These are phyloP conservation scores for Pezicula radicicola DNA, from an alignment of 2,329 filamentous ascomycete species.

Conservation along the genomic window DNA sequence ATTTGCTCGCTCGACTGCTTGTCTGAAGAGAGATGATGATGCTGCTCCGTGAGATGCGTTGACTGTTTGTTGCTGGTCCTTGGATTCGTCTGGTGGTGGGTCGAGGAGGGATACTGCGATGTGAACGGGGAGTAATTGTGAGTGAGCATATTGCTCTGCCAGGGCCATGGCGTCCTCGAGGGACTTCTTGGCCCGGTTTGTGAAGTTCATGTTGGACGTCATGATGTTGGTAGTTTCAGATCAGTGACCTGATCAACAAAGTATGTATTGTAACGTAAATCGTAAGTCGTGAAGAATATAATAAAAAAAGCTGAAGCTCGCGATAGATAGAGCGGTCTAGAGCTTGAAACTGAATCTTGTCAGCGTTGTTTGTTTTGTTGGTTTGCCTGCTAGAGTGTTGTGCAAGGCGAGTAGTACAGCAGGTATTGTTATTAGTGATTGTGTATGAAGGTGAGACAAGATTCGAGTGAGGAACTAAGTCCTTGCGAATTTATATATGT, in stretches of 20 bases:
- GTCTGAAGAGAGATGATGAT: conserved; percentile 78
- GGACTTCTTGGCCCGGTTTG: conserved; percentile 86
- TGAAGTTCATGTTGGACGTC: conserved; percentile 78
- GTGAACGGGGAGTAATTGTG: conserved; percentile 87
- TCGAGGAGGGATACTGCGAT: conserved; percentile 81
- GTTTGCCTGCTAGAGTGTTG: no score
- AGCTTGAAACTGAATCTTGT: no score
- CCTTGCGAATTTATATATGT: no score
- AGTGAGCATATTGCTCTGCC: conserved; percentile 86
- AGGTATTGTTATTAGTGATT: no score
- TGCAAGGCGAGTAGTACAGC: no score
- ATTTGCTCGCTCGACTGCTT: conserved; percentile 90
- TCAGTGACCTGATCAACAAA: conserved; percentile 17
- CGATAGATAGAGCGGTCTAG: neutral
- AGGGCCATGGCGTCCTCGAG: conserved; percentile 84
- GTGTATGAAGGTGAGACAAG: no score
- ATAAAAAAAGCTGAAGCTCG: neutral
- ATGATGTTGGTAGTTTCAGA: conserved; percentile 43
- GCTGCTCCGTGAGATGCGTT: conserved; percentile 63
- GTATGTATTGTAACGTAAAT: conserved; percentile 1
- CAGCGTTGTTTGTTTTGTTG: no score
- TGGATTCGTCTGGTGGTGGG: conserved; percentile 71
- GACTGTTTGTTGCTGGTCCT: conserved; percentile 67
- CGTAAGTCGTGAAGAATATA: conserved; percentile 7
- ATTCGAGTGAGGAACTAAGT: no score